These are phyloP conservation scores for Microdochium nivale DNA, from an alignment of 2,329 filamentous ascomycete genomes.

Conservation along the genomic window DNA sequence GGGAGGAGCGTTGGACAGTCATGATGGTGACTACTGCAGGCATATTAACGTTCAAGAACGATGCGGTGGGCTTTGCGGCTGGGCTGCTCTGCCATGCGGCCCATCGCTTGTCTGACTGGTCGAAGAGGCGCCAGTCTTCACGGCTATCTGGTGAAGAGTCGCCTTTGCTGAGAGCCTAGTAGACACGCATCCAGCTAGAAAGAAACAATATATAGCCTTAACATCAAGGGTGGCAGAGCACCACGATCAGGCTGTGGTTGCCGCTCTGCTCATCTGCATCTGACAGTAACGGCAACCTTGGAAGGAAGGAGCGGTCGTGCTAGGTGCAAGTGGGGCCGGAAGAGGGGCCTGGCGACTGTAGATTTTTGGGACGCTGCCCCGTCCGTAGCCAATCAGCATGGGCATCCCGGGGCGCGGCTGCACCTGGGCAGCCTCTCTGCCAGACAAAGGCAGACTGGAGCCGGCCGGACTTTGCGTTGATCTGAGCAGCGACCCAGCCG, in stretches of 20 bases:
- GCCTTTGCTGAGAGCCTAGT: constrained; percentile 16
- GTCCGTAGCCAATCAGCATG: background rate
- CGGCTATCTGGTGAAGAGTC: constrained; percentile 16
- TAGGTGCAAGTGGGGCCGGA: background rate
- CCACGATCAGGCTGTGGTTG: no score
- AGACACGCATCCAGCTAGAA: background rate
- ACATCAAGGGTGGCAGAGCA: no score
- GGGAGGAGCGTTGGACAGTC: constrained; percentile 70
- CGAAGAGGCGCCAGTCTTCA: constrained; percentile 14
- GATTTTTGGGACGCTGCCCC: background rate
- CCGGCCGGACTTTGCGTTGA: constrained; percentile 3
- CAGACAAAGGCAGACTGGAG: background rate
- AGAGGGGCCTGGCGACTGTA: background rate
- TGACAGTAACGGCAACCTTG: no score
- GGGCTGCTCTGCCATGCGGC: constrained; percentile 73
- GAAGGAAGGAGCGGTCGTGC: no score
- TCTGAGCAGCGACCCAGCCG: background rate
- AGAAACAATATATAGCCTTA: no score
- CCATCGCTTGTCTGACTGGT: constrained; percentile 40
- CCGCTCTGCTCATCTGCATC: no score
- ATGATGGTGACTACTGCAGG: constrained; percentile 84
- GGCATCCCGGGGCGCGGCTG: background rate
- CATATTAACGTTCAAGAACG: constrained; percentile 80
- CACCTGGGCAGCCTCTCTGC: background rate
- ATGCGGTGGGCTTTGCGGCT: constrained; percentile 76